Evolutionary conservation across 257 asterid genomes (phyloP).

Genomic region (Solanum ahanhuiri): DNA sequence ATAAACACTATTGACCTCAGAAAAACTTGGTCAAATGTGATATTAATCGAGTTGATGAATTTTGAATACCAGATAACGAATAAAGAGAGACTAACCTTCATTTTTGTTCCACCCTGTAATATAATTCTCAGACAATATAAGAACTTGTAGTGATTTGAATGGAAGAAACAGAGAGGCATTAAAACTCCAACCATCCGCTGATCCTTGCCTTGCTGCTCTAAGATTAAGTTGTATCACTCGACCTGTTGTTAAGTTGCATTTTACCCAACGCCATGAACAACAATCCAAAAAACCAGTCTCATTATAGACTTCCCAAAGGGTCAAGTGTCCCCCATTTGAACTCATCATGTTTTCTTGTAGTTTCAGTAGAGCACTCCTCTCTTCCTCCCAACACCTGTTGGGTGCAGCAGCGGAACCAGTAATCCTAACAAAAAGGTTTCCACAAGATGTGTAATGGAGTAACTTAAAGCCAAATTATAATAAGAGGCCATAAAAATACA

Average conservation of each 20-base stretch:
- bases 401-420: not conserved
- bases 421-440: not conserved
- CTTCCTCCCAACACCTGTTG: not conserved
- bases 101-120: not conserved
- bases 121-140: not conserved
- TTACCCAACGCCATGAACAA: not conserved
- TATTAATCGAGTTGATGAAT: too few relatives aligned
- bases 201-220: not conserved
- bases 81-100: not conserved
- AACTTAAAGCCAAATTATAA: too few relatives aligned
- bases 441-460: too few relatives aligned
- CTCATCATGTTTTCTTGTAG: not conserved
- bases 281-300: not conserved
- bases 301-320: not conserved
- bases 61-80: too few relatives aligned
- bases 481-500: too few relatives aligned
- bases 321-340: not conserved
- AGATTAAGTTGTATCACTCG: not conserved
- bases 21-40: too few relatives aligned
- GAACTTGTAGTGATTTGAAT: not conserved
- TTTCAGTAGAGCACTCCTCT: not conserved
- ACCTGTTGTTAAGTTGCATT: not conserved
- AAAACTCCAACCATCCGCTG: not conserved
- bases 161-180: not conserved
- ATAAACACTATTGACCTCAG: too few relatives aligned